Evolutionary conservation across 2,329 filamentous ascomycete species (phyloP), one percentile per base, ranked within the genome.

Genomic region (Byssothecium circinans): DNA sequence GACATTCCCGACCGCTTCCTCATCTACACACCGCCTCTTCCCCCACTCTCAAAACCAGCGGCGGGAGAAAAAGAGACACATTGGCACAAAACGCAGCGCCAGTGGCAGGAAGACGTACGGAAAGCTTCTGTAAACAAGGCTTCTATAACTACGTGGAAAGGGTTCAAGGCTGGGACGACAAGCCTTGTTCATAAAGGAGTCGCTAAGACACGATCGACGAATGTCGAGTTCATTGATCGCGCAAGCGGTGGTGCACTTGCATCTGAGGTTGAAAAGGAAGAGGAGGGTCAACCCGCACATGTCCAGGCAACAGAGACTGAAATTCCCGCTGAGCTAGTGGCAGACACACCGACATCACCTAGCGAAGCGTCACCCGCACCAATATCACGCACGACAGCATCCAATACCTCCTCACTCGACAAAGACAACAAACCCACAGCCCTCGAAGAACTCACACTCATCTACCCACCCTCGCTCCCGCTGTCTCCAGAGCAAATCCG

Each of bases 31-130:
- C 74, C 74, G 3, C 73, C 74, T 5, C 63, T 71, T 5, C 73
- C 74, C 8, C 74, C 74, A 8, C 58, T 76, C 1, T 57, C 60
- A 11, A 70, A 68, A 43, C 74, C 74, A 0, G 61, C 58, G 14
- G 65, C 71, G 27, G 74, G 73, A 34, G 68, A 72, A 36, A 76
- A 75, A 47, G 74, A 76, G 54, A 64, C 52, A 37, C 69, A 69
- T 22, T 49, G 71, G 34, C 74, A 75, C 55, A 75, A 75, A 50
- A 61, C 74, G 17, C 72, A 74, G 54, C 64, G 74, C 6, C 73
- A 73, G 60, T 77, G 74, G 74, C 70, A 75, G 55, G 68, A 74
- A 45, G 73, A 76, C 54, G 71, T 76, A 10, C 69, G 74, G 4
- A 64, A 65, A 30, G 74, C 74, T 2, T 75, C 75, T 45, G 66